Base-by-base conservation (phyloP, 768 basidiomycete genomes). In the Amanita polypyramis region DNA sequence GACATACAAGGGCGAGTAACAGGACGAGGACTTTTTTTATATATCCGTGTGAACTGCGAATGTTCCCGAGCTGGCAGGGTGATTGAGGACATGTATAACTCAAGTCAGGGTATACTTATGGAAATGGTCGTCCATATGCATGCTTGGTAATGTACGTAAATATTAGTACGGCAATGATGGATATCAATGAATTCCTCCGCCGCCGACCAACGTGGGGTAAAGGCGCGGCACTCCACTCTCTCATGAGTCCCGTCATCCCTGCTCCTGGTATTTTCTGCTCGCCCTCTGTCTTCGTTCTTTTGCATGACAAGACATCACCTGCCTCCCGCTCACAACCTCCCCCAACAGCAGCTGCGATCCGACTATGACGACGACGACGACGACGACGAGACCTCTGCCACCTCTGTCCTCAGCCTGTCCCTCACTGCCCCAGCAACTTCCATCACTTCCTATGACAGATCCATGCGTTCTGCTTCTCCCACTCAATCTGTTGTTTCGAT, bases 401-500 rank as follows among this genome's bases (percentile, higher is more conserved):
- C 68, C 19, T 62, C 69, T 33, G 56, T 61, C 5, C 68, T 70
- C 54, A 69, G 63, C 53, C 46, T 61, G 1, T 54, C 67, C 5
- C 64, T 61, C 25, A 74, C 70, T 42, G 53, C 58, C 7, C 65
- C 62, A 3, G 72, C 54, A 10, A 64, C 68, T 56, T 79, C 82
- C 0, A 63, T 63, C 19, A 84, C 82, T 1, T 82, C 84, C 12
- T 66, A 70, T 44, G 77, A 79, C 55, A 54, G 59, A 38, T 80
- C 80, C 1, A 75, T 76, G 70, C 80, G 79, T 43, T 81, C 82
- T 8, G 62, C 59, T 1, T 86, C 86, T 2, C 85, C 86, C 2
- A 62, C 65, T 10, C 82, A 80, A 6, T 87, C 86, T 20, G 74
- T 89, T 6, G 70, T 75, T 57, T 86, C 85, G 1, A 59, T 86